Conservation (phyloP, 805 yeast genomes). For the Wickerhamiella dianesei region DNA sequence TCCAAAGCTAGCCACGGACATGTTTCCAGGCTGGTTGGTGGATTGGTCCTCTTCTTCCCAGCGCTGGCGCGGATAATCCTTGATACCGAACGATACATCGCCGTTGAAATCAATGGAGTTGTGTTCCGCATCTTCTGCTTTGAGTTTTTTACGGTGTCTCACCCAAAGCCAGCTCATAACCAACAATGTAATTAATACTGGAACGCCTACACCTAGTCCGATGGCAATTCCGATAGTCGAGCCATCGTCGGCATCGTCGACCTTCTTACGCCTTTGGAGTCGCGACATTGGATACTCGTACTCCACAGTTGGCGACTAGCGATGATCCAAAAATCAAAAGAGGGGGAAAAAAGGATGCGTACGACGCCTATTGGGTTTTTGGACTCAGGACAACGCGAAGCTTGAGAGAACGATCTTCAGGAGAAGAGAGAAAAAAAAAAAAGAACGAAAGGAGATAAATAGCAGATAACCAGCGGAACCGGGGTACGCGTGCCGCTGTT, state of each 20-base stretch:
- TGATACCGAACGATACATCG: slow-evolving; percentile 19
- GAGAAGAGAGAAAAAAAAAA: no score
- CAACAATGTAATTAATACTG: slow-evolving; percentile 23
- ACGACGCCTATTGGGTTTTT: no score
- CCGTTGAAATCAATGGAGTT: slow-evolving; percentile 27
- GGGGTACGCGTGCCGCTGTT: no score
- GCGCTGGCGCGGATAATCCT: slow-evolving; percentile 8
- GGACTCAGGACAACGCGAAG: no score
- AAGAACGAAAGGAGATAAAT: no score
- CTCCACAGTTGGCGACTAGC: background rate
- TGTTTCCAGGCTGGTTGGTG: background rate
- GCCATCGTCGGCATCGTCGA: background rate
- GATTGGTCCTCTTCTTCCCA: background rate
- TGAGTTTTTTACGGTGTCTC: slow-evolving; percentile 23
- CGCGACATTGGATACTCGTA: background rate
- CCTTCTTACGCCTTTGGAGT: background rate
- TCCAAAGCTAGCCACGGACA: background rate
- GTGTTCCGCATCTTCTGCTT: slow-evolving; percentile 26
- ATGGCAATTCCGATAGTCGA: slow-evolving; percentile 19
- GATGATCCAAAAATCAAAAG: background rate
- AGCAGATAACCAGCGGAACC: no score
- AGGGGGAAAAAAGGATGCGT: background rate
- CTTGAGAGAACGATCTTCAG: no score
- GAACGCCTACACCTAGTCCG: slow-evolving; percentile 30
- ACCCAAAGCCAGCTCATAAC: slow-evolving; percentile 23